Evolutionary conservation across 176 grass and related monocot genomes (phyloP).

Genomic region (Aegilops tauschii): DNA sequence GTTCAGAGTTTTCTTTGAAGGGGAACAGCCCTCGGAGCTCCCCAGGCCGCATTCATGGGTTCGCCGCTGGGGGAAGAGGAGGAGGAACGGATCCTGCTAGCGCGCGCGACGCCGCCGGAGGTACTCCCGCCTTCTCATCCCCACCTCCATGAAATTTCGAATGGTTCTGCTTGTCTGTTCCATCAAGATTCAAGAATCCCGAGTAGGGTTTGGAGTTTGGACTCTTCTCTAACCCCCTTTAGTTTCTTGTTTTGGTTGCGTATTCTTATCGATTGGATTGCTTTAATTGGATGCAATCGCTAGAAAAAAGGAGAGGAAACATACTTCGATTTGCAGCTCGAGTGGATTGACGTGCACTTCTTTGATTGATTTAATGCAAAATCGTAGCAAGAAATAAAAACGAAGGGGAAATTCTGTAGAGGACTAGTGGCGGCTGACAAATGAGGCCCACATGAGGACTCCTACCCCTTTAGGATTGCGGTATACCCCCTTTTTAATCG

Average conservation of each 20-base stretch:
- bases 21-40: neutral
- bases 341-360: neutral
- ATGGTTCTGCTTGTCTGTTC: neutral
- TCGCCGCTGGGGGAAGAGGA: slow-evolving; percentile 8
- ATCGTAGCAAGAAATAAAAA: neutral
- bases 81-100: slow-evolving; percentile 24
- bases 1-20: neutral
- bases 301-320: neutral
- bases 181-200: slow-evolving; percentile 10
- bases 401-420: neutral
- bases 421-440: neutral
- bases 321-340: neutral
- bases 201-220: neutral
- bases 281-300: neutral
- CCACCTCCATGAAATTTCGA: neutral
- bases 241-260: slow-evolving; percentile 12
- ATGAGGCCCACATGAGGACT: neutral
- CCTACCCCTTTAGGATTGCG: neutral
- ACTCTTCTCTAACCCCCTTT: neutral
- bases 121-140: slow-evolving; percentile 8
- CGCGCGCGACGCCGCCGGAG: slow-evolving; percentile 19
- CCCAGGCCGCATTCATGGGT: slow-evolving; percentile 33
- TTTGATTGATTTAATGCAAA: neutral
- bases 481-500: neutral
- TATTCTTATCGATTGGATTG: neutral